Base-by-base conservation (phyloP, 2,329 filamentous ascomycete genomes). In the Cephalotrichum gorgonifer region DNA sequence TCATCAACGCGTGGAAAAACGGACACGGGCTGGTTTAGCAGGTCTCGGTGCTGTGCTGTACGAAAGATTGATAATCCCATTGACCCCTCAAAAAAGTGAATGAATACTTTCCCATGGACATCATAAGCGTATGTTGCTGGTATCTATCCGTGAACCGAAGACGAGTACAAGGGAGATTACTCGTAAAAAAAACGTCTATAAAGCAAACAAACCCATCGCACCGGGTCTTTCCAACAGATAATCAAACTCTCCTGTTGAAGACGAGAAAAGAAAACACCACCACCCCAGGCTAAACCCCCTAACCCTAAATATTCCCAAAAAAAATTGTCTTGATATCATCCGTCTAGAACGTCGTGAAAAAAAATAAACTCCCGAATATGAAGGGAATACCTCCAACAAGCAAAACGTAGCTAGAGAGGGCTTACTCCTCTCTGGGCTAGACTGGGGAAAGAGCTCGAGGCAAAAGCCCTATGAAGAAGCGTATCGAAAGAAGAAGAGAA, bases 401-500 rank as follows among this genome's bases (percentile, higher is more conserved):
- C 25, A n/a, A n/a, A n/a, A 27, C 25, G 27, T 11, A 44, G 12
- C 30, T 26, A 41, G 2, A 41, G 44, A 46, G 25, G 33, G n/a
- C n/a, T n/a, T n/a, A n/a, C n/a, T n/a, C n/a, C n/a, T n/a, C n/a
- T n/a, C n/a, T n/a, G n/a, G n/a, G n/a, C n/a, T n/a, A 22, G 41
- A 48, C 41, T 44, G 30, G 33, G 17, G 33, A 48, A 22, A 50
- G n/a, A 28, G n/a, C n/a, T n/a, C n/a, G n/a, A 14, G n/a, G 48
- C 28, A 48, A 38, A 22, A 50, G 55, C 43, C 33, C 43, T n/a
- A 17, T 48, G 23, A 26, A 44, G 26, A 46, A 48, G 8, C 30
- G 30, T 15, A 31, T 11, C 14, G 28, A 44, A 44, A 38, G 28
- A 23, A 25, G 26, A 43, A 6, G 9, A 38, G 11, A 35, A 38